phyloP scores from a whole-genome alignment of 83 land plant species.

The Picea mariana region DNA sequence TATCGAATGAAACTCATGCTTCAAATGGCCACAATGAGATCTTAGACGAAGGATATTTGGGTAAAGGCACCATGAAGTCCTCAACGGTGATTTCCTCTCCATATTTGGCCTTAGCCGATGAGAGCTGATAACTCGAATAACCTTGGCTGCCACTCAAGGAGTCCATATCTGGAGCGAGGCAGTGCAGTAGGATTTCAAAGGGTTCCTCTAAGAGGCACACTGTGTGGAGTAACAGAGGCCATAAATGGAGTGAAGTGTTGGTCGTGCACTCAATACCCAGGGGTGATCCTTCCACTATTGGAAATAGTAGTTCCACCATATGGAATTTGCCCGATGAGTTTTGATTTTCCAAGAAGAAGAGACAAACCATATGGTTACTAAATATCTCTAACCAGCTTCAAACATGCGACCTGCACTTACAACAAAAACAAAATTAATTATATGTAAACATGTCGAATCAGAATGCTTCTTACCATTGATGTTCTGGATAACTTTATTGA shows the following conservation, averaged over 20 bases:
- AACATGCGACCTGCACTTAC: too few relatives aligned
- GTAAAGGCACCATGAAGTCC: not conserved
- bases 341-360: too few relatives aligned
- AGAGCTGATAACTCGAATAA: conserved; percentile 12
- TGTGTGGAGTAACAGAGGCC: conserved; percentile 38
- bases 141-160: not conserved
- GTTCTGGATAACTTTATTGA: too few relatives aligned
- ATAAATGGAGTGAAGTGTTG: conserved; percentile 39
- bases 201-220: conserved; percentile 23
- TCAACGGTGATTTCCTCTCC: not conserved
- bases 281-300: conserved; percentile 33
- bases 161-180: conserved; percentile 44
- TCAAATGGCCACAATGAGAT: not conserved
- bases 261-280: conserved; percentile 37
- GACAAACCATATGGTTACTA: too few relatives aligned
- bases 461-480: too few relatives aligned
- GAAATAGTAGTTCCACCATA: conserved; percentile 41
- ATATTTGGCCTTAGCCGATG: not conserved
- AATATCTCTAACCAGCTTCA: too few relatives aligned
- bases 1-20: not conserved
- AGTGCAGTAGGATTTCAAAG: conserved; percentile 29
- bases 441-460: too few relatives aligned
- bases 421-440: too few relatives aligned
- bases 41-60: not conserved
- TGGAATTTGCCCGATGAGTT: not conserved